phyloP scores from a whole-genome alignment of 352 stramenopile species.

The Pythium monospermum region DNA sequence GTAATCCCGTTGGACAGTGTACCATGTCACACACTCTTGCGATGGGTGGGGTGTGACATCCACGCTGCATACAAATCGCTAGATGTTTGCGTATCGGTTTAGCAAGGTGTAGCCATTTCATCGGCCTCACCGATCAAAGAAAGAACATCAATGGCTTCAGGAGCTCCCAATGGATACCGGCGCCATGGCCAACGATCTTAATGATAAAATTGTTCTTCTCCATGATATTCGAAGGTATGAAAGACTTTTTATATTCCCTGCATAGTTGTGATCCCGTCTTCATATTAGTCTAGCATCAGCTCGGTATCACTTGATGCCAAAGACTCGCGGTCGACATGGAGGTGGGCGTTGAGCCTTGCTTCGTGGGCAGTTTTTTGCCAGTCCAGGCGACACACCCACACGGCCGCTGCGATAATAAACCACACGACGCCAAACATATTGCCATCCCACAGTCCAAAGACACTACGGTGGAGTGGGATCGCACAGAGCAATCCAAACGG shows the following conservation, averaged over 20 bases:
- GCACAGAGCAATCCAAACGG: conserved; percentile 41
- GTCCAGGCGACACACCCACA: conserved; percentile 40
- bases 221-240: too few species aligned
- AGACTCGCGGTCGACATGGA: conserved; percentile 25
- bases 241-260: too few species aligned
- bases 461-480: conserved; percentile 32
- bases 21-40: background rate
- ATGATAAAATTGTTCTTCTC: too few species aligned
- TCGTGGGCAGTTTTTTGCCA: conserved; percentile 51
- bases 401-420: conserved; percentile 30
- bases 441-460: conserved; percentile 50
- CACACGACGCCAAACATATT: conserved; percentile 41
- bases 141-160: background rate
- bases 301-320: background rate
- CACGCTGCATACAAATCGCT: conserved; percentile 3
- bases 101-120: conserved; percentile 9
- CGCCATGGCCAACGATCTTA: too few species aligned
- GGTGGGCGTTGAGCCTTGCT: conserved; percentile 35
- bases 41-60: background rate
- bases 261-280: background rate
- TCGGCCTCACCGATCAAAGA: background rate
- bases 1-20: background rate
- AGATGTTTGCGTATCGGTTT: background rate
- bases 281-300: background rate
- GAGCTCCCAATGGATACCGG: too few species aligned